Percentiles rank a stretch among this genome's conserved stretches.
These are phyloP conservation scores for Exophiala bonariae DNA, from an alignment of 2,329 filamentous ascomycete species.

Conservation along the genomic window DNA sequence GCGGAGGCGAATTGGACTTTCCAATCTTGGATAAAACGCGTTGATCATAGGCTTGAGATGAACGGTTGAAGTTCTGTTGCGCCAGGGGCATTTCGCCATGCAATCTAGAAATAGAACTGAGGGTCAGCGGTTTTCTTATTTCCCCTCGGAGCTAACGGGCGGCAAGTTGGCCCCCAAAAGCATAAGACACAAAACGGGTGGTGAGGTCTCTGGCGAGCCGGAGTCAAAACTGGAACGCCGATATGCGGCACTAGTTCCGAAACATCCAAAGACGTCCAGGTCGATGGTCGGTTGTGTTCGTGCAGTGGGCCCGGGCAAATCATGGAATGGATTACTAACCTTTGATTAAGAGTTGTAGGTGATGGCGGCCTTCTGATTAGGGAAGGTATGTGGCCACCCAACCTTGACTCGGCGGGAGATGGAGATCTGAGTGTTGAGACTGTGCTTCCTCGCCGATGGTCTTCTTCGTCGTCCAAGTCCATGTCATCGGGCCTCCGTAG, in stretches of 20 bases:
- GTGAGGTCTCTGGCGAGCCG: background rate
- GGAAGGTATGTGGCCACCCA: conserved; percentile 76
- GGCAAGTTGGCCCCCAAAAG: conserved; percentile 15
- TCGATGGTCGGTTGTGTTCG: background rate
- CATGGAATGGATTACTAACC: conserved; percentile 22
- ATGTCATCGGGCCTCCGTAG: conserved; percentile 35
- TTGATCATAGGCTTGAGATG: conserved; percentile 64
- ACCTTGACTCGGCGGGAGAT: conserved; percentile 14
- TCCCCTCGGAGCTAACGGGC: conserved; percentile 6
- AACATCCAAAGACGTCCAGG: too few species aligned
- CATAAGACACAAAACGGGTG: background rate
- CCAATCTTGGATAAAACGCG: conserved; percentile 63
- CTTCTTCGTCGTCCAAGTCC: conserved; percentile 38
- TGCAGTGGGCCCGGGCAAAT: background rate
- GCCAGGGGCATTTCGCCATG: conserved; percentile 62
- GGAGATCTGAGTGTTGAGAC: conserved; percentile 29
- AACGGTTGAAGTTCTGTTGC: conserved; percentile 56
- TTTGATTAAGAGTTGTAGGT: conserved; percentile 21
- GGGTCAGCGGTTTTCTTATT: conserved; percentile 14
- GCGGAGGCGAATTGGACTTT: conserved; percentile 57
- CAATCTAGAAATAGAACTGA: conserved; percentile 41
- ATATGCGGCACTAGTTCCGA: too few species aligned
- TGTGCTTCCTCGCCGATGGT: conserved; percentile 35
- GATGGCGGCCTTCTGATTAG: conserved; percentile 22
- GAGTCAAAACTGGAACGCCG: too few species aligned